These are phyloP conservation scores for Pythium guiyangense DNA, from an alignment of 352 stramenopile genomes.

Conservation along the genomic window DNA sequence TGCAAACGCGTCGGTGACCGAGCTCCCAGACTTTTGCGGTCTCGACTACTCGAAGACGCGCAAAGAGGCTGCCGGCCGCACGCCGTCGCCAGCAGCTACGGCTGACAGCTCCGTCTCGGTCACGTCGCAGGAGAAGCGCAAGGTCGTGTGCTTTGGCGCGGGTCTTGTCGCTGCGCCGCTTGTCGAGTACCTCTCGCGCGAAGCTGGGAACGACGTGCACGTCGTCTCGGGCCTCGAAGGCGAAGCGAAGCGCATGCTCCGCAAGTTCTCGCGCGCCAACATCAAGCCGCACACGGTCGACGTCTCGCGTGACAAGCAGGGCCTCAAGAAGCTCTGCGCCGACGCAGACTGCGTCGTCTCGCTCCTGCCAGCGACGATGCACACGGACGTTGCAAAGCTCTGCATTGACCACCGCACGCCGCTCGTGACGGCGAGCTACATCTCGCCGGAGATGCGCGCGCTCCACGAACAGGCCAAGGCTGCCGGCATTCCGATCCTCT, in stretches of 20 bases:
- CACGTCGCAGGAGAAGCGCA: conserved; percentile 60
- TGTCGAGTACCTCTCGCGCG: conserved; percentile 82
- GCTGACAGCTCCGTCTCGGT: conserved; percentile 22
- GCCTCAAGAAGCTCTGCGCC: conserved; percentile 60
- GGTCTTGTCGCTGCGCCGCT: conserved; percentile 84
- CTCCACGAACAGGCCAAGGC: conserved; percentile 70
- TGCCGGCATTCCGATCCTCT: conserved; percentile 90
- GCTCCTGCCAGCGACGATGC: conserved; percentile 92
- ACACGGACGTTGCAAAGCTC: conserved; percentile 83
- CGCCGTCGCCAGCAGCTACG: not conserved
- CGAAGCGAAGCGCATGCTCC: conserved; percentile 64
- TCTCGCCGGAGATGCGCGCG: conserved; percentile 91
- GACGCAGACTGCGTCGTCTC: conserved; percentile 92
- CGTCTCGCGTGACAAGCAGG: conserved; percentile 52
- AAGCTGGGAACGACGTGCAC: conserved; percentile 62
- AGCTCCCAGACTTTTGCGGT: conserved; percentile 75
- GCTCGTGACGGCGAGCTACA: conserved; percentile 95
- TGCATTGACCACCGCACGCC: conserved; percentile 86
- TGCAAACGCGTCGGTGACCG: conserved; percentile 82
- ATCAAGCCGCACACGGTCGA: conserved; percentile 79
- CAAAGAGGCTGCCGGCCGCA: conserved; percentile 51
- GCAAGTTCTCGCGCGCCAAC: conserved; percentile 61
- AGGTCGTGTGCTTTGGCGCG: conserved; percentile 85
- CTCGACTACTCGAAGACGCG: conserved; percentile 65
- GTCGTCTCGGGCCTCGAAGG: conserved; percentile 71